Conservation (phyloP, 305 asterid species). For the Solanum chacoense region DNA sequence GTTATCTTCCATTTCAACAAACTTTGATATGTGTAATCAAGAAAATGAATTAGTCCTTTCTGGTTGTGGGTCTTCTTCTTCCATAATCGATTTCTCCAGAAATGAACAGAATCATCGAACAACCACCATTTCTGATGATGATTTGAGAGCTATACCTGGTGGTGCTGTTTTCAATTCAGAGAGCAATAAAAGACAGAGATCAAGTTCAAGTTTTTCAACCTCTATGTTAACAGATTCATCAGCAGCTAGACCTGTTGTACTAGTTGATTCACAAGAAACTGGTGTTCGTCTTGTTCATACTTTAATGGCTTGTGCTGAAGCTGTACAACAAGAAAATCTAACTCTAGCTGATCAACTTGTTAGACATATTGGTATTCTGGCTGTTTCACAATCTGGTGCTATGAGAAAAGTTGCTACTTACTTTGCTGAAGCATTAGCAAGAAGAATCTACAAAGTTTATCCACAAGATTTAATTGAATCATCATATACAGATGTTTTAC, state of each 20-base stretch:
- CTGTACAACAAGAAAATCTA: slow-evolving; percentile 48
- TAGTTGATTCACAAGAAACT: slow-evolving; percentile 61
- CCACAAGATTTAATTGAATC: slow-evolving; percentile 43
- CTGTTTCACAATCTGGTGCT: slow-evolving; percentile 73
- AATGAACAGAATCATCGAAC: background rate
- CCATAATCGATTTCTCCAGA: background rate
- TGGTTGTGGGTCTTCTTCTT: background rate
- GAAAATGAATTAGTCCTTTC: background rate
- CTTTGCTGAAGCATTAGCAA: slow-evolving; percentile 66
- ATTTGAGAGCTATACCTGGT: slow-evolving; percentile 70
- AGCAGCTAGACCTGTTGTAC: slow-evolving; percentile 29
- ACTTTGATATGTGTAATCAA: background rate
- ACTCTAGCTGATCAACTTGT: slow-evolving; percentile 58
- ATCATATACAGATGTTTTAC: slow-evolving; percentile 42
- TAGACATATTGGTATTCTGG: slow-evolving; percentile 54
- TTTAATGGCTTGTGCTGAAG: slow-evolving; percentile 81
- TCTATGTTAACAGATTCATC: slow-evolving; percentile 6
- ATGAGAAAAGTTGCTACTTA: slow-evolving; percentile 84
- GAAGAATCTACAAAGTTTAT: slow-evolving; percentile 55
- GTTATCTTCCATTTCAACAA: slow-evolving; percentile 23
- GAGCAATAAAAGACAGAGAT: slow-evolving; percentile 11
- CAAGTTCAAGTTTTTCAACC: background rate
- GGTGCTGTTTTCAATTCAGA: slow-evolving; percentile 31
- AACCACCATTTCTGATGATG: slow-evolving; percentile 34
- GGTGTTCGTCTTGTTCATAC: slow-evolving; percentile 69